Evolutionary conservation across 805 yeast genomes (phyloP), one percentile per base, ranked within the genome.

Genomic region (Blastobotrys parvus): DNA sequence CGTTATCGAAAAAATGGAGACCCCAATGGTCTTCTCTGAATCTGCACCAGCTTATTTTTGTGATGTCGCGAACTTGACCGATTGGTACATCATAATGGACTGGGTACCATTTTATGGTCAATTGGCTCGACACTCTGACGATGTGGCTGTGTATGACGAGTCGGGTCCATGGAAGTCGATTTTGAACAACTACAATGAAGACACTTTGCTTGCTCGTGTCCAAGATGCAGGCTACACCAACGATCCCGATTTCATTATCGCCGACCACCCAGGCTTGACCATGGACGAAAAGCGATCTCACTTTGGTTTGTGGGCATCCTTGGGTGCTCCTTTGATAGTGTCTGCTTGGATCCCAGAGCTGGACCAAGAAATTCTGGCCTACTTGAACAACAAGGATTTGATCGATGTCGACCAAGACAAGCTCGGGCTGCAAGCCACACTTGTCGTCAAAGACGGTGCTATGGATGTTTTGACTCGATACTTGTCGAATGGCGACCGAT

Each of bases 231-330:
- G 51, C 3, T 46, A 52, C 8, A 55, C 57, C 59, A 54, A 54
- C 42, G 62, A 58, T 42, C 39, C 55, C 31, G 62, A 58, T 40
- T 48, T 47, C 47, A 44, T 58, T 18, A 59, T 55, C 40, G 56
- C 54, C 32, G 62, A 58, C 15, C 49, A 53, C 43, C 58, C 58
- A 3, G 53, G 51, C 16, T 45, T 56, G 54, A 40, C 57, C 13
- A 45, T 47, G 27, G 56, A 52, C 11, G 62, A 58, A 41, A 51
- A 52, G 36, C 43, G 38, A 32, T 39, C 62, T 16, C 62, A 58
- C 40, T 58, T 58, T 32, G 49, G 59, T 5, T 43, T 58, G 46
- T 58, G 62, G 62, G 51, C 60, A 4, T 43, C 54, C 22, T 49
- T 58, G 20, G 54, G 52, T 36, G 51, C 59, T 37, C 59, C 62